Base-by-base conservation (phyloP, 768 basidiomycete genomes). In the Hirschioporus abietinus region DNA sequence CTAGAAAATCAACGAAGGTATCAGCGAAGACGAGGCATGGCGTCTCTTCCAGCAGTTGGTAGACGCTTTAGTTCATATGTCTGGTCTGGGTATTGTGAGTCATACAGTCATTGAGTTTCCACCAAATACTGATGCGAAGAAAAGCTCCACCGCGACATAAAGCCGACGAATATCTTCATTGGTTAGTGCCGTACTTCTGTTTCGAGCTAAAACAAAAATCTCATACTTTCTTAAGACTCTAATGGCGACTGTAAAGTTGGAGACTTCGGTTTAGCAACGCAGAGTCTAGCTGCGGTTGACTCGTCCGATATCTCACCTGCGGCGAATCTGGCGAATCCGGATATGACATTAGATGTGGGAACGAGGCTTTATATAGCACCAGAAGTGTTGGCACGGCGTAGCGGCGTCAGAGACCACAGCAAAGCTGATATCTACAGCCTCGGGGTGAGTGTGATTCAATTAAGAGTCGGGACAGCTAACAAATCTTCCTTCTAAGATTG, bases 341-440 rank as follows among this genome's bases (percentile, higher is more conserved):
- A 93, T 63, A 86, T 93, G 84, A 94, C 93, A 0, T 0, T 70
- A 92, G 91, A 92, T 80, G 94, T 96, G 17, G 95, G 95, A 65
- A 98, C 95, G 0, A 86, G 87, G 65, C 76, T 97, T 23, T 98
- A 97, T 74, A 95, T 96, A 63, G 96, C 96, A 0, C 96, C 96
- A 0, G 95, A 97, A 74, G 91, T 96, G 10, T 85, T 88, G 66
- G 84, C 79, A 70, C 83, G 80, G 60, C 84, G 68, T 63, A 72
- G 73, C 18, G 79, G 86, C 0, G 87, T 88, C n/a, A 82, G 87
- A 63, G 90, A 93, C 72, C 92, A 93, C 70, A 86, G 81, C 36
- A 96, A 96, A 72, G 95, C 94, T 0, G 96, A 98, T 72, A 89
- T 98, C 84, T 98, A 96, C 74, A 95, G 93, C 75, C 84, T 96